Conservation (phyloP, 208 protist species). For the Balamuthia mandrillaris region DNA sequence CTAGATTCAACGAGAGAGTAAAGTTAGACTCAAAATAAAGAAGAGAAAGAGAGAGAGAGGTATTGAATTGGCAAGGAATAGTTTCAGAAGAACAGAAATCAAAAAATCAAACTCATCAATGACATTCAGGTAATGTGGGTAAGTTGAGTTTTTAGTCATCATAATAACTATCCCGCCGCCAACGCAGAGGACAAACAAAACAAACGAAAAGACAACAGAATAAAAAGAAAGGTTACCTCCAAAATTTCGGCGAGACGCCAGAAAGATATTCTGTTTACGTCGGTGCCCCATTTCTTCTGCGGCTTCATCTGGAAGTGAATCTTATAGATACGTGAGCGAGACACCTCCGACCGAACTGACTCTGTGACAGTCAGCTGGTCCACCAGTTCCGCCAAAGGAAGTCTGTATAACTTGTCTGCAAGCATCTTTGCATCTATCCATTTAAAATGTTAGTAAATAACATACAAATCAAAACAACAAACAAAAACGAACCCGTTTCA, state of each 20-base stretch:
- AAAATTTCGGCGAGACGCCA: not conserved
- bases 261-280: not conserved
- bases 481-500: not conserved
- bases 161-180: too few species aligned
- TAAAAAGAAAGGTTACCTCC: too few species aligned
- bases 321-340: constrained; percentile 38
- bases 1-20: too few species aligned
- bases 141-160: too few species aligned
- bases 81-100: too few species aligned
- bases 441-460: not conserved
- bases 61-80: too few species aligned
- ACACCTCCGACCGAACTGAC: not conserved
- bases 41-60: too few species aligned
- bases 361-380: constrained; percentile 48
- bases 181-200: too few species aligned
- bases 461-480: not conserved
- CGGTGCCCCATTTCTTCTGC: not conserved
- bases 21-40: too few species aligned
- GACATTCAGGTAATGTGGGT: too few species aligned
- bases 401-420: constrained; percentile 46
- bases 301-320: constrained; percentile 48
- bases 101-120: too few species aligned
- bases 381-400: constrained; percentile 50
- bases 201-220: too few species aligned
- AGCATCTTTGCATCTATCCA: constrained; percentile 11